Evolutionary conservation across 1,284 basidiomycete species (phyloP).

Genomic region (Cryptococcus depauperatus): DNA sequence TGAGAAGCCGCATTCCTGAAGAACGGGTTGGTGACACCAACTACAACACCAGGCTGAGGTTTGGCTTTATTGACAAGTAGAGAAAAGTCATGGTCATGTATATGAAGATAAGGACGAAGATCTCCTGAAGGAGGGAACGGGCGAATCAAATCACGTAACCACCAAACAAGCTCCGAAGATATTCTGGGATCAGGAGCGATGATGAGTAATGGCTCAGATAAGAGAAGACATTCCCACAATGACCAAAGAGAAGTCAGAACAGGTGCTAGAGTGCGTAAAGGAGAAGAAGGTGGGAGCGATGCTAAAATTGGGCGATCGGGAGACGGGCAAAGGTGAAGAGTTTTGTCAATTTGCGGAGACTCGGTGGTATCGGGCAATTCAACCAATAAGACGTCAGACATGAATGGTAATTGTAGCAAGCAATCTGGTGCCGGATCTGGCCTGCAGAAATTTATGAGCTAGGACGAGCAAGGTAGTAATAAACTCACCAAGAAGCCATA

Average conservation of each 20-base stretch:
- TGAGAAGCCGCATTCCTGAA: constrained; percentile 79
- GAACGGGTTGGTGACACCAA: constrained; percentile 93
- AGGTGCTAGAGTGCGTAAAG: constrained; percentile 64
- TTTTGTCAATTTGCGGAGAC: constrained; percentile 54
- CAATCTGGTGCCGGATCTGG: constrained; percentile 57
- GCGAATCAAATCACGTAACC: constrained; percentile 77
- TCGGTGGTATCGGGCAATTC: constrained; percentile 63
- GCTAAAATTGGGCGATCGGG: constrained; percentile 48
- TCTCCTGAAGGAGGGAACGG: constrained; percentile 81
- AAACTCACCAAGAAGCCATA: constrained; percentile 69
- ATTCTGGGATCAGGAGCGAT: constrained; percentile 71
- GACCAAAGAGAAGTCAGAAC: constrained; percentile 78
- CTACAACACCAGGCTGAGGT: constrained; percentile 70
- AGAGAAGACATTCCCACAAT: constrained; percentile 82
- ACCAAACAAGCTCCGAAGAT: constrained; percentile 73
- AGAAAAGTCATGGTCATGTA: constrained; percentile 80
- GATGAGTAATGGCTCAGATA: constrained; percentile 80
- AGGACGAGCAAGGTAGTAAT: not conserved
- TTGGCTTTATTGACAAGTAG: constrained; percentile 70
- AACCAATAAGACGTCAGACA: constrained; percentile 64
- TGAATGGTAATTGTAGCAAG: constrained; percentile 65
- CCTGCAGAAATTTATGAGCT: constrained; percentile 47
- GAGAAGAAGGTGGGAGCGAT: constrained; percentile 61
- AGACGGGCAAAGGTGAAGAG: constrained; percentile 4
- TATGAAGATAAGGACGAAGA: constrained; percentile 88